phyloP scores from a whole-genome alignment of 768 basidiomycete species.

The Hysterangium stoloniferum region DNA sequence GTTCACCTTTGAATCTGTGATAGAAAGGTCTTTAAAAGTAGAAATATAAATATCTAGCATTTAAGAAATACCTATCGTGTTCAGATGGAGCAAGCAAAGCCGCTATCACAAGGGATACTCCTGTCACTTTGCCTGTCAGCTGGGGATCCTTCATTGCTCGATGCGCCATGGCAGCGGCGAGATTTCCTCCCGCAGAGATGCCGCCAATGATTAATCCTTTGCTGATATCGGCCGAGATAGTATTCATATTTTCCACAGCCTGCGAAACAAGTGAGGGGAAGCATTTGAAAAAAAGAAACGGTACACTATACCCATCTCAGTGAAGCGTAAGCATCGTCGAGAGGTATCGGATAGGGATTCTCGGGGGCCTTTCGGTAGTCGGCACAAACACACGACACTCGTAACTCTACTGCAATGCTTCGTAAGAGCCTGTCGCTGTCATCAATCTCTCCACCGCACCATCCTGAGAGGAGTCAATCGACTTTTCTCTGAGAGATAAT shows the following conservation, averaged over 20 bases:
- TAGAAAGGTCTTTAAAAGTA: neutral
- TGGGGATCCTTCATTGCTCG: slow-evolving; percentile 19
- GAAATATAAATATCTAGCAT: neutral
- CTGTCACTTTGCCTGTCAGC: slow-evolving; percentile 18
- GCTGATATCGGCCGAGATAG: slow-evolving; percentile 13
- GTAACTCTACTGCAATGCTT: slow-evolving; percentile 13
- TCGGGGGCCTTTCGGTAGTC: slow-evolving; percentile 17
- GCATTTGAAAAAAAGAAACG: neutral
- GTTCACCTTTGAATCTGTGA: slow-evolving; percentile 15
- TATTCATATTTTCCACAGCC: slow-evolving; percentile 7
- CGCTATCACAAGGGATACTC: slow-evolving; percentile 19
- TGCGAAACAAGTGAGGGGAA: neutral
- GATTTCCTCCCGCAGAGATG: slow-evolving; percentile 18
- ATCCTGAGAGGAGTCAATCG: too few relatives aligned
- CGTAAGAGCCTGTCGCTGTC: slow-evolving; percentile 18
- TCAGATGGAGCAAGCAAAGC: slow-evolving; percentile 16
- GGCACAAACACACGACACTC: slow-evolving; percentile 15
- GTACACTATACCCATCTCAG: slow-evolving; percentile 17
- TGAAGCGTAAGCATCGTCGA: slow-evolving; percentile 20
- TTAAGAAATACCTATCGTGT: slow-evolving; percentile 17
- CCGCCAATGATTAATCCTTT: slow-evolving; percentile 23
- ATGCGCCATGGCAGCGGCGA: slow-evolving; percentile 18
- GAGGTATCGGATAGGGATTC: slow-evolving; percentile 14
- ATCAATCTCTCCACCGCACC: too few relatives aligned
- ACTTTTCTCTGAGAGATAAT: too few relatives aligned